Percentiles rank a stretch among this genome's conserved stretches.
Evolutionary conservation across 148 eudicot genomes (phyloP).

Genomic region (Fallopia convolvulus): DNA sequence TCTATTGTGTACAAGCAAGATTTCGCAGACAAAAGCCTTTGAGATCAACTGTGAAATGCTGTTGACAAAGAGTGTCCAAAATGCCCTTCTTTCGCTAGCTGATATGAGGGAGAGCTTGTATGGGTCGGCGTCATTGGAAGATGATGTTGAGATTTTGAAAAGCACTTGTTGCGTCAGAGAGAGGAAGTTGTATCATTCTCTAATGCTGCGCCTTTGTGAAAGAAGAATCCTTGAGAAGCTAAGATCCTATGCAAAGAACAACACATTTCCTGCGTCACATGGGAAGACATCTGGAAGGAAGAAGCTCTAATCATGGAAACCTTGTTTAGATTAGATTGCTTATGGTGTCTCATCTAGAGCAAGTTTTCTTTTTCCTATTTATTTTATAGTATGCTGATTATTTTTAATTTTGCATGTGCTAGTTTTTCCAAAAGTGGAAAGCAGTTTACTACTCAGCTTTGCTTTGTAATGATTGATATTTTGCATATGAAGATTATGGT

Average conservation of each 20-base stretch:
- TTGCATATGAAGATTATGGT: not conserved
- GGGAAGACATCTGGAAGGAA: not conserved
- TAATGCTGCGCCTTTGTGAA: slow-evolving; percentile 68
- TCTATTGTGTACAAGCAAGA: slow-evolving; percentile 18
- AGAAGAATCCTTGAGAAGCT: slow-evolving; percentile 66
- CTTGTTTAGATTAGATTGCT: not conserved
- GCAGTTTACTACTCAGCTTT: not conserved
- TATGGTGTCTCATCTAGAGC: not conserved
- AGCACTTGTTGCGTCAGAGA: slow-evolving; percentile 33
- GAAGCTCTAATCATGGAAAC: not conserved
- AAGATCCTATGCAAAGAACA: slow-evolving; percentile 33
- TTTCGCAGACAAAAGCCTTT: slow-evolving; percentile 15
- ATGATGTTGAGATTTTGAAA: slow-evolving; percentile 39
- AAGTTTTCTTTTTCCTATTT: not conserved
- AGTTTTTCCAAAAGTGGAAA: too few relatives aligned
- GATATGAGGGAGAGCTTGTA: slow-evolving; percentile 67
- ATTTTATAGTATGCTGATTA: too few relatives aligned
- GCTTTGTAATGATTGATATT: not conserved
- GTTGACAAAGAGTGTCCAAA: slow-evolving; percentile 45
- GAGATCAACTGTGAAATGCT: slow-evolving; percentile 33
- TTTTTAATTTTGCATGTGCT: not conserved
- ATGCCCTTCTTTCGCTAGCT: slow-evolving; percentile 56
- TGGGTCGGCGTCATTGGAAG: slow-evolving; percentile 44
- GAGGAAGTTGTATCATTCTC: slow-evolving; percentile 59
- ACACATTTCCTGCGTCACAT: slow-evolving; percentile 1